Percentiles rank a stretch among this genome's conserved stretches.
These are phyloP conservation scores for Penicillium brasilianum DNA, from an alignment of 2,329 filamentous ascomycete species.

Conservation along the genomic window DNA sequence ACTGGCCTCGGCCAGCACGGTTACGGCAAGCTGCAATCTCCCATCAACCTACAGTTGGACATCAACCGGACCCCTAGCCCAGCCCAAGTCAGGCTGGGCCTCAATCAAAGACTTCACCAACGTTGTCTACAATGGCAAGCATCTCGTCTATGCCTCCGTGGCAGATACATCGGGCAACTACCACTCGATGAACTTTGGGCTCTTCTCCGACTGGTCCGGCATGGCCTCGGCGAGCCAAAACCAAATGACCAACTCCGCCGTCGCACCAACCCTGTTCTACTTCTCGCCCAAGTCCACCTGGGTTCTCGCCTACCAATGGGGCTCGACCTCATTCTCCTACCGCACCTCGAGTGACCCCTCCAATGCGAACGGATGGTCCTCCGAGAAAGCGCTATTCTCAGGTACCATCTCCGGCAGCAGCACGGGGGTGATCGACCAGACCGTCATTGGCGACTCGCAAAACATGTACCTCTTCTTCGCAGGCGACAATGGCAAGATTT, in stretches of 20 bases:
- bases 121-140: slow-evolving; percentile 61
- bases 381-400: slow-evolving; percentile 60
- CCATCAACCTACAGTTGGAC: slow-evolving; percentile 64
- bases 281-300: slow-evolving; percentile 66
- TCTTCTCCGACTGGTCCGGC: slow-evolving; percentile 59
- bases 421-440: slow-evolving; percentile 67
- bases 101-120: slow-evolving; percentile 68
- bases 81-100: slow-evolving; percentile 61
- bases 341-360: slow-evolving; percentile 63
- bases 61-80: slow-evolving; percentile 57
- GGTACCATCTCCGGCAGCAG: slow-evolving; percentile 57
- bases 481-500: slow-evolving; percentile 71
- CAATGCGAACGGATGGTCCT: slow-evolving; percentile 63
- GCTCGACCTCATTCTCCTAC: slow-evolving; percentile 64
- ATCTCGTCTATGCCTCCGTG: slow-evolving; percentile 65
- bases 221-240: slow-evolving; percentile 61
- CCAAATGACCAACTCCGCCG: slow-evolving; percentile 52
- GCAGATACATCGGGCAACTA: slow-evolving; percentile 53
- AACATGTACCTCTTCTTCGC: slow-evolving; percentile 72
- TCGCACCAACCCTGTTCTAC: slow-evolving; percentile 68
- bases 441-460: slow-evolving; percentile 64
- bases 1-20: slow-evolving; percentile 8
- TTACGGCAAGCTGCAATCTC: slow-evolving; percentile 39
- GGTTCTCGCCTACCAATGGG: slow-evolving; percentile 72
- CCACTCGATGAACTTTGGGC: slow-evolving; percentile 64